Conservation (phyloP, 192 early-diverging fungal species). For the Obelidium mucronatum region DNA sequence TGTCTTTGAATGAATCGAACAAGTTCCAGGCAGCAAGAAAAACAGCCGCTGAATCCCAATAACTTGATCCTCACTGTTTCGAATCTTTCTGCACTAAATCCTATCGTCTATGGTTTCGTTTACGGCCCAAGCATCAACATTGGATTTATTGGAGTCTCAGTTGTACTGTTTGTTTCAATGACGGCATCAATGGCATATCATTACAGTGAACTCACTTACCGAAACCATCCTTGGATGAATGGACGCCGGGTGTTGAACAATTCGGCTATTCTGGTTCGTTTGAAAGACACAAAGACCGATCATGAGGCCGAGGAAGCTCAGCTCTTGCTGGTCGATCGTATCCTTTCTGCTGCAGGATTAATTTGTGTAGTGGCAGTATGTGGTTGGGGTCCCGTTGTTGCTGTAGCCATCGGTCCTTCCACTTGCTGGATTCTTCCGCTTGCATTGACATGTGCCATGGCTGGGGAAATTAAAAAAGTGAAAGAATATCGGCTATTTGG, state of each 20-base stretch:
- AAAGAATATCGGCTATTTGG: not conserved
- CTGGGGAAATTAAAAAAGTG: not conserved
- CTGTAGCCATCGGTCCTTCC: not conserved
- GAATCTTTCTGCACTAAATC: not conserved
- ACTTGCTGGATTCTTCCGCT: constrained; percentile 5
- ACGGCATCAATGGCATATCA: not conserved
- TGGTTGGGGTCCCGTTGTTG: not conserved
- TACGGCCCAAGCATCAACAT: not conserved
- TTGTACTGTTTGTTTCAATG: not conserved
- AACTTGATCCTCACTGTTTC: not conserved
- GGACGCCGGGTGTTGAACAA: not conserved
- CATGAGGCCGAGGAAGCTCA: not conserved
- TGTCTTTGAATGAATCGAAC: not conserved
- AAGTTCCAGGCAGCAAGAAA: too few relatives aligned
- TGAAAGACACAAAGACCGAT: not conserved
- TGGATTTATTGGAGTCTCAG: not conserved
- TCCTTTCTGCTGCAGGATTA: not conserved
- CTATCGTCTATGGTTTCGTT: not conserved
- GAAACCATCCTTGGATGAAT: not conserved
- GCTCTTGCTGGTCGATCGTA: not conserved
- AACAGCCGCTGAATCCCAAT: too few relatives aligned
- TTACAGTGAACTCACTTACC: not conserved
- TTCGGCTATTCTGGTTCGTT: not conserved
- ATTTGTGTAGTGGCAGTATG: not conserved
- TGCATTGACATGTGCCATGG: not conserved